Evolutionary conservation across 768 basidiomycete species (phyloP).

Genomic region (Trametopsis cervina): DNA sequence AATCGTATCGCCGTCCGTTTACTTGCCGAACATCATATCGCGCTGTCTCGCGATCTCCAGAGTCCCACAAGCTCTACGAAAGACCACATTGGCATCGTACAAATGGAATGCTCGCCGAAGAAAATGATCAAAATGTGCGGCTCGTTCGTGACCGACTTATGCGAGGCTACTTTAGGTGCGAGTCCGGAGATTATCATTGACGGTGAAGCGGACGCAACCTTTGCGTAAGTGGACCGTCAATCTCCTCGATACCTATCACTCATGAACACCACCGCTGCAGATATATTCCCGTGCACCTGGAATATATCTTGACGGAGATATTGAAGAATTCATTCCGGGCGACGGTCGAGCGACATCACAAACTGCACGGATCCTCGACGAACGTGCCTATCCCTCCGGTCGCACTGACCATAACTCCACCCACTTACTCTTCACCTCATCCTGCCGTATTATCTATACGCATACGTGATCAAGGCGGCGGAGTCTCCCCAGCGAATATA

Average conservation of each 20-base stretch:
- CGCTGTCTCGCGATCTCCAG: conserved; percentile 63
- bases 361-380: conserved; percentile 30
- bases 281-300: conserved; percentile 84
- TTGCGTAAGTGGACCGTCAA: conserved; percentile 53
- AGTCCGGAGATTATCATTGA: conserved; percentile 64
- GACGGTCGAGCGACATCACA: conserved; percentile 69
- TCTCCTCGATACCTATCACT: neutral
- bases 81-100: conserved; percentile 63
- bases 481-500: conserved; percentile 69
- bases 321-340: conserved; percentile 90
- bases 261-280: conserved; percentile 29
- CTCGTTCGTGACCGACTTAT: conserved; percentile 78
- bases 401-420: conserved; percentile 61
- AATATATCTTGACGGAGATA: conserved; percentile 87
- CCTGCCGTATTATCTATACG: conserved; percentile 64
- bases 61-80: conserved; percentile 27
- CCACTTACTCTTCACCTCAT: conserved; percentile 24
- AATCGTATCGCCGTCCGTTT: conserved; percentile 84
- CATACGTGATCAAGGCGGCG: conserved; percentile 83
- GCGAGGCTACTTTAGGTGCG: conserved; percentile 75
- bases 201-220: conserved; percentile 62
- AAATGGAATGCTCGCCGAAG: conserved; percentile 63
- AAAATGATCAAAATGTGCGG: conserved; percentile 74
- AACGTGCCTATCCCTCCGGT: conserved; percentile 49
- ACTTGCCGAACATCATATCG: conserved; percentile 88